Evolutionary conservation across 129 eudicot species (phyloP).

Genomic region (Ambrosia artemisiifolia): DNA sequence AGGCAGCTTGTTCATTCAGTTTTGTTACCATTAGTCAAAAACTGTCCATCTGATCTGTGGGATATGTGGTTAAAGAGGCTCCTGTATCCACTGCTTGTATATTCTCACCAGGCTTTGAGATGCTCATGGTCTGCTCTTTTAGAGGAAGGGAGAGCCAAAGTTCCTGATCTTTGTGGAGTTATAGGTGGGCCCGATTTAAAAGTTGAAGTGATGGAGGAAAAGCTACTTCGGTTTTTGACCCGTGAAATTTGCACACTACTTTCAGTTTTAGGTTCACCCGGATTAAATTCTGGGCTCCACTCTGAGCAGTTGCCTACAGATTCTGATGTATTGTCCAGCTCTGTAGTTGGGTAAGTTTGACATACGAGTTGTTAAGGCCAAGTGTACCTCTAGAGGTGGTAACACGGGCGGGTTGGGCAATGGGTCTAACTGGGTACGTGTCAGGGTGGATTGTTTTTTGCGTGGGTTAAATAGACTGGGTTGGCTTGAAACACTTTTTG

Average conservation of each 20-base stretch:
- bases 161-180: conserved; percentile 75
- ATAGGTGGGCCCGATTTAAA: conserved; percentile 63
- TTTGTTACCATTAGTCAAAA: conserved; percentile 62
- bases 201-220: conserved; percentile 98
- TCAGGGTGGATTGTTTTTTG: neutral
- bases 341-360: conserved; percentile 70
- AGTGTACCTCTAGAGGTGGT: neutral
- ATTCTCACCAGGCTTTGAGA: conserved; percentile 62
- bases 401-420: neutral
- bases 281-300: conserved; percentile 63
- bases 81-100: conserved; percentile 65
- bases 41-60: conserved; percentile 80
- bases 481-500: neutral
- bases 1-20: conserved; percentile 76
- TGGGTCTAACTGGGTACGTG: neutral
- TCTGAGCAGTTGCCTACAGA: conserved; percentile 62
- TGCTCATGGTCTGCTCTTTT: conserved; percentile 84
- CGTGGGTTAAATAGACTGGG: neutral
- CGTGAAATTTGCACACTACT: conserved; percentile 79
- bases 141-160: conserved; percentile 80
- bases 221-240: conserved; percentile 81
- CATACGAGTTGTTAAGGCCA: neutral
- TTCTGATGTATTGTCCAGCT: conserved; percentile 55
- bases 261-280: conserved; percentile 60
- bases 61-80: conserved; percentile 77